Percentiles rank a stretch among this genome's conserved stretches.
Conservation (phyloP, 257 asterid genomes). For the Salvia hispanica region DNA sequence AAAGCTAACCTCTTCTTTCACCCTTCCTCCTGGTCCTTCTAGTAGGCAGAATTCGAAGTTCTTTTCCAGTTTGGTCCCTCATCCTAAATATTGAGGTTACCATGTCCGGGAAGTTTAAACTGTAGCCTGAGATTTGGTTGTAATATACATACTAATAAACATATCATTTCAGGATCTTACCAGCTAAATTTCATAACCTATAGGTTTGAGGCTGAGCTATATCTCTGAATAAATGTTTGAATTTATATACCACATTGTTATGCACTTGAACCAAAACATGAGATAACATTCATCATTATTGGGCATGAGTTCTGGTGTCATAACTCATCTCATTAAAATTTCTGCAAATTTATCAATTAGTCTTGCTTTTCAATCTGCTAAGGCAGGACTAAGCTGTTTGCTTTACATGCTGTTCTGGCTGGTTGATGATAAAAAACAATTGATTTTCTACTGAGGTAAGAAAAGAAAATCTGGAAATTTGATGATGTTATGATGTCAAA, state of each 20-base stretch:
- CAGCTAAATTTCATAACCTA: conserved; percentile 1
- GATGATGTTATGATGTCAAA: not conserved
- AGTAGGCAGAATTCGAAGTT: not conserved
- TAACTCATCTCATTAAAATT: not conserved
- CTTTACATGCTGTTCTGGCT: conserved; percentile 1
- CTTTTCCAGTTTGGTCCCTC: conserved; percentile 7
- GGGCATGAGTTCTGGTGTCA: not conserved
- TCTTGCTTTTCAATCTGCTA: not conserved
- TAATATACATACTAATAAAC: not conserved
- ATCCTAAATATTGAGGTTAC: conserved; percentile 5
- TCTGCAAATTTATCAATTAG: not conserved
- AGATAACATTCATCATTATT: not conserved
- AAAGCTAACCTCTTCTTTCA: not conserved
- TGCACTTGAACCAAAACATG: not conserved
- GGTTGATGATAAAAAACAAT: not conserved
- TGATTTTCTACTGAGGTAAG: not conserved
- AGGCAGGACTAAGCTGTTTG: not conserved
- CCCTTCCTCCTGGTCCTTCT: conserved; percentile 10
- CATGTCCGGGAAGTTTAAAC: conserved; percentile 1
- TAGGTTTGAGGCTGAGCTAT: not conserved
- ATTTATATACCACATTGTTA: conserved; percentile 4
- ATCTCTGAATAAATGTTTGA: not conserved
- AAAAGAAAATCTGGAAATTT: not conserved
- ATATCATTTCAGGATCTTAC: not conserved
- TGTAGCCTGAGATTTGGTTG: conserved; percentile 5